Evolutionary conservation across 2,329 filamentous ascomycete species (phyloP).

Genomic region (Hypoxylon sp.): DNA sequence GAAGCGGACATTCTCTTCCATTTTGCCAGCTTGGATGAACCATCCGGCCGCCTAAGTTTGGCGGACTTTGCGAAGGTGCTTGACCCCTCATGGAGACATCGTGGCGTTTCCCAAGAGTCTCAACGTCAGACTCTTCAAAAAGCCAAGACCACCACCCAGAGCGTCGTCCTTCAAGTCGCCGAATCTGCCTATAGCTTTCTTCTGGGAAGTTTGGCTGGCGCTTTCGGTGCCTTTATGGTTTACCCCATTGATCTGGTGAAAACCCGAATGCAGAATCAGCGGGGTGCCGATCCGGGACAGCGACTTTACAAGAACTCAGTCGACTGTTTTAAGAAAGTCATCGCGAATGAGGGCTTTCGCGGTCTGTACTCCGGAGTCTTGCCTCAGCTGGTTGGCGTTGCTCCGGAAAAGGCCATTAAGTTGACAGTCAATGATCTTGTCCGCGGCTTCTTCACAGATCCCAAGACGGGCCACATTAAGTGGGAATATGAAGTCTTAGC

Average conservation of each 20-base stretch:
- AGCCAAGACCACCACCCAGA: constrained; percentile 68
- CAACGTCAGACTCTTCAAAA: constrained; percentile 55
- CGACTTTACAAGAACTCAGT: constrained; percentile 96
- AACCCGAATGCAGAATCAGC: constrained; percentile 98
- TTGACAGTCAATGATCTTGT: constrained; percentile 97
- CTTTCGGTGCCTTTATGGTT: constrained; percentile 99
- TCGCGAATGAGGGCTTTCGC: constrained; percentile 89
- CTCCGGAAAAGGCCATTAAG: constrained; percentile 99
- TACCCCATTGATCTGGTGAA: constrained; percentile 99
- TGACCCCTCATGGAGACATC: constrained; percentile 89
- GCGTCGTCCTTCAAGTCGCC: constrained; percentile 74
- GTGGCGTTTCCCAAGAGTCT: constrained; percentile 66
- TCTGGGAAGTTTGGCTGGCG: constrained; percentile 90
- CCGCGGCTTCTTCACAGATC: constrained; percentile 80
- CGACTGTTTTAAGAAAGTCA: constrained; percentile 93
- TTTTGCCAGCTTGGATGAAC: constrained; percentile 93
- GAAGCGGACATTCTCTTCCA: constrained; percentile 99
- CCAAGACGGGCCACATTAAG: constrained; percentile 80
- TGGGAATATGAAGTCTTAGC: constrained; percentile 82
- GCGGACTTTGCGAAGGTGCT: constrained; percentile 94
- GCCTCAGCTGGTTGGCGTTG: constrained; percentile 95
- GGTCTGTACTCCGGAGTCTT: constrained; percentile 95
- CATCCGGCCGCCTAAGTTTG: constrained; percentile 85
- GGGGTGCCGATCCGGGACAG: constrained; percentile 84
- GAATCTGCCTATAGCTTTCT: constrained; percentile 92